These are phyloP conservation scores for Oxyria digyna DNA, from an alignment of 148 eudicot genomes.

Conservation along the genomic window DNA sequence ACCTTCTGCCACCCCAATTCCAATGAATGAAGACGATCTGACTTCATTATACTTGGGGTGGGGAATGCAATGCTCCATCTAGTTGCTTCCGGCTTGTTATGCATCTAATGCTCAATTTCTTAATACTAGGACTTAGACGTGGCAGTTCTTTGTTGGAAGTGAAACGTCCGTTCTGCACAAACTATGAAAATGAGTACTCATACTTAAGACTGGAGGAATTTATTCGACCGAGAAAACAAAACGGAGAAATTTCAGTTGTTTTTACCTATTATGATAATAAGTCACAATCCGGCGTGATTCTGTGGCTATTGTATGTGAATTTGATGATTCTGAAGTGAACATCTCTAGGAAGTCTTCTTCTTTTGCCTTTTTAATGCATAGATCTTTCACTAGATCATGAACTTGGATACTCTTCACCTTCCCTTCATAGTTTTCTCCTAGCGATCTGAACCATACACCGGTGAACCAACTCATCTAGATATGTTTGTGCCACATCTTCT, in stretches of 20 bases:
- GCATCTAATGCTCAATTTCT: conserved; percentile 11
- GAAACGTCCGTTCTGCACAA: conserved; percentile 10
- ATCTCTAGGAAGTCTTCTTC: conserved; percentile 8
- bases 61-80: conserved; percentile 13
- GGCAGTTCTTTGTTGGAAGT: conserved; percentile 7
- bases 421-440: background rate
- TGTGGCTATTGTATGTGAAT: background rate
- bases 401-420: background rate
- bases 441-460: conserved; percentile 12
- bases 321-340: conserved; percentile 1
- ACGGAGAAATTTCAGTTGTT: too few relatives aligned
- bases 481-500: conserved; percentile 13
- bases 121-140: conserved; percentile 2
- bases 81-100: conserved; percentile 14
- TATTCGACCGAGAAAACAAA: too few relatives aligned
- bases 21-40: conserved; percentile 8
- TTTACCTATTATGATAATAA: background rate
- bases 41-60: conserved; percentile 3
- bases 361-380: conserved; percentile 14
- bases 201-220: too few relatives aligned
- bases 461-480: conserved; percentile 11
- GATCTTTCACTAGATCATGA: conserved; percentile 15
- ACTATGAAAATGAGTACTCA: too few relatives aligned
- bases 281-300: background rate
- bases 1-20: conserved; percentile 10